Conservation (phyloP, 495 filamentous ascomycete species). For the Choiromyces venosus region DNA sequence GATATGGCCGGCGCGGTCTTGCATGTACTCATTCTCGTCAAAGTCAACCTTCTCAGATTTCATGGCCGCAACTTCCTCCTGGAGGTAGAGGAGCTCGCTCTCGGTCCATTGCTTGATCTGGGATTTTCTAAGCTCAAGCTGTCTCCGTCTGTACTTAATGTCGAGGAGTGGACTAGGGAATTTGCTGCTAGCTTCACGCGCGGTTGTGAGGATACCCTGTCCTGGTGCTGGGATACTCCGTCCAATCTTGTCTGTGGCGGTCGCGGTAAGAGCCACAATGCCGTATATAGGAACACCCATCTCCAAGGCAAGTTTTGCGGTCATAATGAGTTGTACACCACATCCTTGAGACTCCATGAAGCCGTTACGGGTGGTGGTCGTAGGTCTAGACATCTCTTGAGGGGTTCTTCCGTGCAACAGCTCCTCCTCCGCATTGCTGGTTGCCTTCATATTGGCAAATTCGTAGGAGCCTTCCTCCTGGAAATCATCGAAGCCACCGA, state of each 20-base stretch:
- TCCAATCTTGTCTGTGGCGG: slow-evolving; percentile 98
- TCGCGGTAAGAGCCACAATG: slow-evolving; percentile 86
- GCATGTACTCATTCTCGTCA: slow-evolving; percentile 75
- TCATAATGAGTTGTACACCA: slow-evolving; percentile 98
- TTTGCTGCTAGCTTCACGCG: slow-evolving; percentile 80
- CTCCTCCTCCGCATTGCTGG: slow-evolving; percentile 92
- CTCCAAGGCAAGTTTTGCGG: slow-evolving; percentile 85
- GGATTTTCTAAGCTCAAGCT: slow-evolving; percentile 83
- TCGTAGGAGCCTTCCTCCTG: slow-evolving; percentile 98
- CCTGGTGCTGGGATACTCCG: slow-evolving; percentile 94
- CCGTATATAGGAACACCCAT: slow-evolving; percentile 99
- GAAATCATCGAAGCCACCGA: slow-evolving; percentile 99
- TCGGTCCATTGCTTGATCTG: slow-evolving; percentile 96
- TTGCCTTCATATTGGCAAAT: slow-evolving; percentile 99
- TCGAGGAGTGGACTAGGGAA: slow-evolving; percentile 93
- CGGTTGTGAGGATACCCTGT: slow-evolving; percentile 95
- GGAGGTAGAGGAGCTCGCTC: slow-evolving; percentile 83
- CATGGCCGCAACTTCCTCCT: slow-evolving; percentile 86
- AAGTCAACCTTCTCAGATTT: slow-evolving; percentile 68
- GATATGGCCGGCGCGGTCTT: slow-evolving; percentile 78
- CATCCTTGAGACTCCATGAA: slow-evolving; percentile 99
- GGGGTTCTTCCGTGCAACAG: slow-evolving; percentile 93
- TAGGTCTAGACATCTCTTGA: slow-evolving; percentile 94
- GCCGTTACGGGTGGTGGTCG: slow-evolving; percentile 90
- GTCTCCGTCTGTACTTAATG: slow-evolving; percentile 91